Conservation (phyloP, 116 monocot species). For the Zostera marina region DNA sequence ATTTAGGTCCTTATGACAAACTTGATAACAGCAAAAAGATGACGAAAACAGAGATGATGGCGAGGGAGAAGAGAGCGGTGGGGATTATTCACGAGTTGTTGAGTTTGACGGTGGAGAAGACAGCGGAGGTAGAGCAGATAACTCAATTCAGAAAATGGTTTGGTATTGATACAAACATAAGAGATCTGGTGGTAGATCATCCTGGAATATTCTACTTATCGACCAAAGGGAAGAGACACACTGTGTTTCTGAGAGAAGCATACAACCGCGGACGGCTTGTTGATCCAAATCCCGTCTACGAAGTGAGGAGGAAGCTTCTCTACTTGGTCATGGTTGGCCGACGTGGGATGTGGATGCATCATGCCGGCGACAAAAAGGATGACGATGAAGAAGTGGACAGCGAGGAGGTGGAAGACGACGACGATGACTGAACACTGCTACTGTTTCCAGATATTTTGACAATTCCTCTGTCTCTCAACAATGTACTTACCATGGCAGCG, state of each 20-base stretch:
- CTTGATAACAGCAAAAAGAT: background rate
- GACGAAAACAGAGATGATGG: constrained; percentile 7
- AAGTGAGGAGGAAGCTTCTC: constrained; percentile 52
- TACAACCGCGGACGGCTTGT: constrained; percentile 55
- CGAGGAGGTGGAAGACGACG: background rate
- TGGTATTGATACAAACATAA: constrained; percentile 60
- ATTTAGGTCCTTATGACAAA: constrained; percentile 44
- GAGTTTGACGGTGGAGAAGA: constrained; percentile 88
- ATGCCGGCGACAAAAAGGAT: background rate
- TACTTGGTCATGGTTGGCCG: constrained; percentile 44
- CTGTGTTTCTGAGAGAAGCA: constrained; percentile 78
- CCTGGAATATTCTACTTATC: constrained; percentile 95
- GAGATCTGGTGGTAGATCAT: constrained; percentile 83
- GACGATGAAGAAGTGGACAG: background rate
- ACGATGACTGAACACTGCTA: background rate
- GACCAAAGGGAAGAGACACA: constrained; percentile 63
- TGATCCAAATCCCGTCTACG: constrained; percentile 59
- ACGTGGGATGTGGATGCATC: constrained; percentile 14
- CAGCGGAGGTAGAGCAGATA: constrained; percentile 89
- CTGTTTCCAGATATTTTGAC: constrained; percentile 38
- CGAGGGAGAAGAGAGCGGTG: constrained; percentile 72
- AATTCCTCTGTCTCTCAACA: constrained; percentile 30
- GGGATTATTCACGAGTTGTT: constrained; percentile 80
- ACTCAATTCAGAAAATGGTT: constrained; percentile 87
- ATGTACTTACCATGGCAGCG: constrained; percentile 25